Conservation (phyloP, 805 yeast species). For the Nakazawaea anatomiae region DNA sequence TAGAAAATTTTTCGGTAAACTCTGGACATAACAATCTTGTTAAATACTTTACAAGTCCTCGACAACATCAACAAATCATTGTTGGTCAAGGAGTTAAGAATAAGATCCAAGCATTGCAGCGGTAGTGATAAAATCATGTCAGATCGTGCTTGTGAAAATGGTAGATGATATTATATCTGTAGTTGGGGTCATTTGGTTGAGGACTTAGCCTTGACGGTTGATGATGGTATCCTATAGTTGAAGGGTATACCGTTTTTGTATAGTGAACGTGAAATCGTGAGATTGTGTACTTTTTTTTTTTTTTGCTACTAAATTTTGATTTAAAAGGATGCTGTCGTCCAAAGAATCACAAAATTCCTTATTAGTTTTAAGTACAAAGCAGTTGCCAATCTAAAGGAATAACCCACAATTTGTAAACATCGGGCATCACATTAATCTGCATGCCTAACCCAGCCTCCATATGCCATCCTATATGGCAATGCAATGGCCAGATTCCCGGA, state of each 20-base stretch:
- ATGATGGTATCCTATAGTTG: background rate
- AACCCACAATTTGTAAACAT: constrained; percentile 3
- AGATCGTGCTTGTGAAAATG: background rate
- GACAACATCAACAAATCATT: constrained; percentile 1
- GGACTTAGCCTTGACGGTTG: background rate
- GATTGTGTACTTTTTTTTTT: background rate
- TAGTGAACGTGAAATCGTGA: background rate
- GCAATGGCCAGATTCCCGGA: constrained; percentile 94
- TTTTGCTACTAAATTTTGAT: too few species aligned
- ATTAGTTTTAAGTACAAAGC: background rate
- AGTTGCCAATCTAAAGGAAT: constrained; percentile 3
- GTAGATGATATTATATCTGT: background rate
- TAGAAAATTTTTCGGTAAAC: constrained; percentile 3
- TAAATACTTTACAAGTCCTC: background rate
- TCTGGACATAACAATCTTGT: background rate
- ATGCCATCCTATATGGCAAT: constrained; percentile 87
- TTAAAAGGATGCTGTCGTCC: too few species aligned
- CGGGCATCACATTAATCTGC: constrained; percentile 12
- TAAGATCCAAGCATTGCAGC: constrained; percentile 4
- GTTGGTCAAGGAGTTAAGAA: background rate
- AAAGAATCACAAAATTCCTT: too few species aligned
- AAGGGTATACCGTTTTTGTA: background rate
- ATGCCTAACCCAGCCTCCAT: constrained; percentile 26
- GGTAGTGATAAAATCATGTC: constrained; percentile 6
- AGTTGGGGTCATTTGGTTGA: background rate